phyloP scores from a whole-genome alignment of 2,329 filamentous ascomycete genomes.

The Podosphaera aphanis region DNA sequence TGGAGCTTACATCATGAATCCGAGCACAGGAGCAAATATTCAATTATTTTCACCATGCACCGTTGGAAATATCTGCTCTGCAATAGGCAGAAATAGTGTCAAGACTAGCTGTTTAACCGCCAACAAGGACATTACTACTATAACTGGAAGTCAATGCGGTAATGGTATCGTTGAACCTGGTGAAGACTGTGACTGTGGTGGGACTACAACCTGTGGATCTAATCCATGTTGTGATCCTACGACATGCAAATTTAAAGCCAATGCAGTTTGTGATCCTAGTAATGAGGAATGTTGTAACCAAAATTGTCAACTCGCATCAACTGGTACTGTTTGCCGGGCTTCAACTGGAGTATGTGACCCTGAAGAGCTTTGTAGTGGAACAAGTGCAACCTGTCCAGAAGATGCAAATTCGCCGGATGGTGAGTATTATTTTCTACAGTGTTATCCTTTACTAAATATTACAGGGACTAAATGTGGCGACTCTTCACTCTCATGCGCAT shows the following conservation, averaged over 20 bases:
- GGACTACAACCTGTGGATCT: slow-evolving; percentile 40
- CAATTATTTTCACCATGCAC: slow-evolving; percentile 67
- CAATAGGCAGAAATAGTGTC: slow-evolving; percentile 53
- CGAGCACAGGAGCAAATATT: slow-evolving; percentile 52
- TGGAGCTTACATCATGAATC: slow-evolving; percentile 86
- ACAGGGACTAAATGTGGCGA: slow-evolving; percentile 41
- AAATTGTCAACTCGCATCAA: slow-evolving; percentile 41
- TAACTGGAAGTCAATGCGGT: slow-evolving; percentile 67
- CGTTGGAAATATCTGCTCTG: slow-evolving; percentile 83
- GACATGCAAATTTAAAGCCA: slow-evolving; percentile 61
- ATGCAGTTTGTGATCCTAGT: slow-evolving; percentile 51
- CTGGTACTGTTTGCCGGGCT: slow-evolving; percentile 54
- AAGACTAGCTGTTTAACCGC: slow-evolving; percentile 57
- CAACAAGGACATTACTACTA: slow-evolving; percentile 62
- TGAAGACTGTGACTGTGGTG: slow-evolving; percentile 92
- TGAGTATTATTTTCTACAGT: slow-evolving; percentile 4
- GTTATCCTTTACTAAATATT: slow-evolving; percentile 4
- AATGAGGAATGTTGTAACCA: slow-evolving; percentile 63
- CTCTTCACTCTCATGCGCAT: slow-evolving; percentile 47
- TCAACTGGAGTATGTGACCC: slow-evolving; percentile 70
- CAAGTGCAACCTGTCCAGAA: slow-evolving; percentile 44
- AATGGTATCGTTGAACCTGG: slow-evolving; percentile 91
- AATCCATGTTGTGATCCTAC: slow-evolving; percentile 66
- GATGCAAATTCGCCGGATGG: slow-evolving; percentile 51
- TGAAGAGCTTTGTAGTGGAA: slow-evolving; percentile 59